Evolutionary conservation across 1,284 basidiomycete genomes (phyloP), one percentile per base, ranked within the genome.

Genomic region (Ganoderma sinense): DNA sequence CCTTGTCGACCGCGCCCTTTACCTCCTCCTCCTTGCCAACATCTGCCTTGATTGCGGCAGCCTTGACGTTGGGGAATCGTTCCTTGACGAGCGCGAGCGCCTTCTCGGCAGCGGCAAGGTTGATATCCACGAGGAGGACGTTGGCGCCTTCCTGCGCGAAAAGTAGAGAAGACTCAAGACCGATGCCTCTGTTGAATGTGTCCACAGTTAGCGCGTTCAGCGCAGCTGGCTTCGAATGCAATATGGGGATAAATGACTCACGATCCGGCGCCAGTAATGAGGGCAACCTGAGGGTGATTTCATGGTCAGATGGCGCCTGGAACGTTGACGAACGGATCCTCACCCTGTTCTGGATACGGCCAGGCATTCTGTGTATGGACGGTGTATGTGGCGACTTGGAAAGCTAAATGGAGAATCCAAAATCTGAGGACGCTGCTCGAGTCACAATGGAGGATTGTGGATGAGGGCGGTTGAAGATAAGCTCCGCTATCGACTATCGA

Each of bases 81-180:
- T 90, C 78, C 45, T 83, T 79, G 79, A 98, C 91, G 60, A 92
- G 81, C 40, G 85, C 85, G 26, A 89, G 91, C 2, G 87, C 91
- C 69, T 88, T 90, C 78, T 94, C 84, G n/a, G 91, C 95, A 14
- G 91, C 92, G 53, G 86, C 84, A 33, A 91, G 77, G 82, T 97
- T 97, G 81, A 98, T 91, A 80, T 99, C 97, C 23, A 91, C 92
- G 56, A 97, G 88, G 56, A 98, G 81, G 73, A 98, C 91, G 76
- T 91, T 89, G 18, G 95, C 96, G 60, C 97, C 97, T 80, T 99
- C 97, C 69, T 89, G 87, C 6, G 97, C 97, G 80, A 99, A 99
- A 68, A 98, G 88, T 71, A 98, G 86, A 26, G 95, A 91, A 0
- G 96, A 93, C 84, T 99, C 96, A 69, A 98, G 89, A 51, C 97